These are phyloP conservation scores for Populus tomentosa DNA, from an alignment of 441 rosid genomes.

Conservation along the genomic window DNA sequence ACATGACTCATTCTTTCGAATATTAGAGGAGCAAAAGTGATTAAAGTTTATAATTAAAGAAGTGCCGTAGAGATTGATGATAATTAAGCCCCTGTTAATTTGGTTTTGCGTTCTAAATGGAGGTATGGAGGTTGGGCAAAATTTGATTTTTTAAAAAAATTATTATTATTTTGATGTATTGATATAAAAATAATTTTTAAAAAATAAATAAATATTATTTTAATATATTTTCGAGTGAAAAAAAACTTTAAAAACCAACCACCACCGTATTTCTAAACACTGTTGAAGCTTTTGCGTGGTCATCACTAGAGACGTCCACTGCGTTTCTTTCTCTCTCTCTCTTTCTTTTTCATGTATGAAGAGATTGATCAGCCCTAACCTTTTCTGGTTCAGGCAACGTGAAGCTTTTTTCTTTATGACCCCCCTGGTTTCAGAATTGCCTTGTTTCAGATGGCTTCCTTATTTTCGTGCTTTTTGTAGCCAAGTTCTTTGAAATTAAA, in stretches of 20 bases:
- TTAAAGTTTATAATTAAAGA: not conserved
- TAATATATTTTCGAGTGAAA: rapidly evolving
- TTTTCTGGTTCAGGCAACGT: not conserved
- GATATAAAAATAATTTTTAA: too few relatives aligned
- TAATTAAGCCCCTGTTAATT: too few relatives aligned
- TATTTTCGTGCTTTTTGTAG: not conserved
- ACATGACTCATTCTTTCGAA: slow-evolving; percentile 3
- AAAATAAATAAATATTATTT: too few relatives aligned
- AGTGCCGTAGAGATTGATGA: not conserved
- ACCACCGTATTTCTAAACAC: too few relatives aligned
- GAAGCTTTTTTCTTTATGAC: not conserved
- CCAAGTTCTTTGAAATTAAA: not conserved
- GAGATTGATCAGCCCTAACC: not conserved
- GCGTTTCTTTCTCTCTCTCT: not conserved
- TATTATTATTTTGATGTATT: too few relatives aligned
- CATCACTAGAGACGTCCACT: not conserved
- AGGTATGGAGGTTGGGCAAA: too few relatives aligned
- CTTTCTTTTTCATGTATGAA: not conserved
- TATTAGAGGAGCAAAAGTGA: not conserved
- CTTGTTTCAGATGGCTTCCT: not conserved
- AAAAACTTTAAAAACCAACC: too few relatives aligned
- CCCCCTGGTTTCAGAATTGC: not conserved
- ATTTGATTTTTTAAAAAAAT: too few relatives aligned
- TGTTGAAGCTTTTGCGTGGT: not conserved
- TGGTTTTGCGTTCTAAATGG: too few relatives aligned